These are phyloP conservation scores for Buxus sempervirens DNA, from an alignment of 164 flowering plant species.

Conservation along the genomic window DNA sequence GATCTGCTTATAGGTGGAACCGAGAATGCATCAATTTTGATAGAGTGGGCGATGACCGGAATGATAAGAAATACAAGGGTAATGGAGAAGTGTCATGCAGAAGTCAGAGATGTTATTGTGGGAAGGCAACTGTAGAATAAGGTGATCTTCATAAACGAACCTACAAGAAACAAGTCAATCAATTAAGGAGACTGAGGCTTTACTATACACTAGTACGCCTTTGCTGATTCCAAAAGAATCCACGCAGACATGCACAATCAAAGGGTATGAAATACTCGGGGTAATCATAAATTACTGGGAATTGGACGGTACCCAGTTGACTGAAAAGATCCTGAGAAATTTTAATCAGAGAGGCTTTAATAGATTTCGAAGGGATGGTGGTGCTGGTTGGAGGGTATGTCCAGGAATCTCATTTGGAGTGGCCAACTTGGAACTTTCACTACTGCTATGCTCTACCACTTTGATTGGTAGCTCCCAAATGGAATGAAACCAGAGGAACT, in stretches of 20 bases:
- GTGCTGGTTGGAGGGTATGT: conserved; percentile 17
- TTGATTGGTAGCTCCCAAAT: conserved; percentile 14
- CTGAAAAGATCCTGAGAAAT: conserved; percentile 11
- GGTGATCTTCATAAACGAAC: not conserved
- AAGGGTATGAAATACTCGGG: conserved; percentile 13
- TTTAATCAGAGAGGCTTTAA: conserved; percentile 11
- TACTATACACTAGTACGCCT: conserved; percentile 1
- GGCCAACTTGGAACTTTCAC: conserved; percentile 7
- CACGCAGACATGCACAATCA: conserved; percentile 6
- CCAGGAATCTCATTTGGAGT: conserved; percentile 11
- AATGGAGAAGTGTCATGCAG: conserved; percentile 14
- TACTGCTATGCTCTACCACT: conserved; percentile 8
- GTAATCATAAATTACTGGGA: conserved; percentile 10
- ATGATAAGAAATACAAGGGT: conserved; percentile 11
- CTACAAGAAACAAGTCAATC: conserved; percentile 9
- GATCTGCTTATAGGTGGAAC: conserved; percentile 10
- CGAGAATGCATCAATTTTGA: conserved; percentile 1
- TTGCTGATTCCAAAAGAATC: conserved; percentile 12
- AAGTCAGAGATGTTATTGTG: conserved; percentile 7
- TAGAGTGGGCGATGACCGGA: conserved; percentile 15
- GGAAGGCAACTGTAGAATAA: conserved; percentile 2
- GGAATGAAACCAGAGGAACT: conserved; percentile 9
- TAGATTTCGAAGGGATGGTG: conserved; percentile 10
- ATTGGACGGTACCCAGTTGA: conserved; percentile 8
- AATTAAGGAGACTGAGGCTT: conserved; percentile 16